phyloP scores from a whole-genome alignment of 768 basidiomycete genomes.

The Megacollybia marginata region DNA sequence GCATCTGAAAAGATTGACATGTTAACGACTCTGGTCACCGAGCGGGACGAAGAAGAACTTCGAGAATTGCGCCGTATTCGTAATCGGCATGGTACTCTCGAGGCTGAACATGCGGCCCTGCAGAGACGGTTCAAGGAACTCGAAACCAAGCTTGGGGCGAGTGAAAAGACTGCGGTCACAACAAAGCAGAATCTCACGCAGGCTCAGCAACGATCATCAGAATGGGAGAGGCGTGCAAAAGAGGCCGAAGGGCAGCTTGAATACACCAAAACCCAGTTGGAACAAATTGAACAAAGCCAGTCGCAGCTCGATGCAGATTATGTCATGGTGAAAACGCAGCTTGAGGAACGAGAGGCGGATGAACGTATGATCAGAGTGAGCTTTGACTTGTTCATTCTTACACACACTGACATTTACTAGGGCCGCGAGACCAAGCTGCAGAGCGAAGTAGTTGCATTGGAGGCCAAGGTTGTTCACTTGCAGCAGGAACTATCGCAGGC shows the following conservation, averaged over 20 bases:
- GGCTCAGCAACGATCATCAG: slow-evolving; percentile 69
- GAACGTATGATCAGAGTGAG: slow-evolving; percentile 60
- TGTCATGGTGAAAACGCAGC: slow-evolving; percentile 57
- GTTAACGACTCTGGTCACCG: slow-evolving; percentile 52
- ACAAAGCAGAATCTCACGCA: slow-evolving; percentile 59
- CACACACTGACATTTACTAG: slow-evolving; percentile 25
- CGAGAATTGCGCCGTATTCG: slow-evolving; percentile 62
- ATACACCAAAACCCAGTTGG: slow-evolving; percentile 48
- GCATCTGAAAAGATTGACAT: slow-evolving; percentile 68
- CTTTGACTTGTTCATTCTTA: background rate
- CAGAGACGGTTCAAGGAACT: slow-evolving; percentile 72
- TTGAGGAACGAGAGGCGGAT: slow-evolving; percentile 71
- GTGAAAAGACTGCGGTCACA: slow-evolving; percentile 36
- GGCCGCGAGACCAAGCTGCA: slow-evolving; percentile 64
- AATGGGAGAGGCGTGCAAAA: slow-evolving; percentile 77
- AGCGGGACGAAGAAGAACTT: slow-evolving; percentile 64
- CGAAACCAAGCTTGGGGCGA: slow-evolving; percentile 42
- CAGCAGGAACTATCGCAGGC: slow-evolving; percentile 54
- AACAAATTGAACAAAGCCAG: slow-evolving; percentile 59
- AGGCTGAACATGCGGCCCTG: slow-evolving; percentile 57
- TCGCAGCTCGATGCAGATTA: slow-evolving; percentile 66
- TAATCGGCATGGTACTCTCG: slow-evolving; percentile 42
- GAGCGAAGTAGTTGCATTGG: slow-evolving; percentile 58
- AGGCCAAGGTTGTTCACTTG: slow-evolving; percentile 49
- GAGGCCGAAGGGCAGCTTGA: slow-evolving; percentile 64